Evolutionary conservation across 2,329 filamentous ascomycete species (phyloP), one percentile per base, ranked within the genome.

Genomic region (Sporothrix sp.): DNA sequence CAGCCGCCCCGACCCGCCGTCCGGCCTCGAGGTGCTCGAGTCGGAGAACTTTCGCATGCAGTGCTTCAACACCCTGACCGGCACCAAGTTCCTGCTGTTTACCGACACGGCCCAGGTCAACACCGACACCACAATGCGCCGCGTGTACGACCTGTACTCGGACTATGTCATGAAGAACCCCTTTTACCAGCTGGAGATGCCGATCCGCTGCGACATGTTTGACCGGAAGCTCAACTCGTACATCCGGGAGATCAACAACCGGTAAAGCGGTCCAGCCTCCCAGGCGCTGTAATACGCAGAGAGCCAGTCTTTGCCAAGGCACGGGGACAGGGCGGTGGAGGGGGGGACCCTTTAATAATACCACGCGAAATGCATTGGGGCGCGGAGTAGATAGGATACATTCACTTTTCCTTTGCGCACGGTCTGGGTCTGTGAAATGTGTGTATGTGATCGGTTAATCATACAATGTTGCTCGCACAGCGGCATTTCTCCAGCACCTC

Each of bases 81-180:
- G 93, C 28, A 91, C 84, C 52, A 98, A 98, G 68, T 98, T 98
- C 65, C 70, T 98, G 35, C 75, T 98, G 50, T 96, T 98, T 65
- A 96, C 93, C 50, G 93, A 97, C 67, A 81, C 79, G 14, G 81
- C 87, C 57, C 90, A 94, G 71, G 79, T 83, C 44, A 95, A 94
- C 62, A 83, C 94, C 35, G 93, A 97, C 60, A 75, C 80, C 11
- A 84, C 91, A 39, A 82, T 95, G 59, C 78, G 81, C 63, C 85
- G 81, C 66, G 84, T 96, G 60, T 97, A 98, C 66, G 93, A 97
- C 66, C 71, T 97, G 48, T 98, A 97, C 71, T 79, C 87, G 46
- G 93, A 98, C 68, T 97, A 87, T 65, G 93, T 98, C 59, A 97
- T 96, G 88, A 98, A 97, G 75, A 98, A 98, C 66, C 93, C 93